A percentile compares a stretch with the other conserved stretches of the same genome.
These are phyloP conservation scores for Aspergillus sp. DNA, from an alignment of 2,329 filamentous ascomycete genomes.

Conservation along the genomic window DNA sequence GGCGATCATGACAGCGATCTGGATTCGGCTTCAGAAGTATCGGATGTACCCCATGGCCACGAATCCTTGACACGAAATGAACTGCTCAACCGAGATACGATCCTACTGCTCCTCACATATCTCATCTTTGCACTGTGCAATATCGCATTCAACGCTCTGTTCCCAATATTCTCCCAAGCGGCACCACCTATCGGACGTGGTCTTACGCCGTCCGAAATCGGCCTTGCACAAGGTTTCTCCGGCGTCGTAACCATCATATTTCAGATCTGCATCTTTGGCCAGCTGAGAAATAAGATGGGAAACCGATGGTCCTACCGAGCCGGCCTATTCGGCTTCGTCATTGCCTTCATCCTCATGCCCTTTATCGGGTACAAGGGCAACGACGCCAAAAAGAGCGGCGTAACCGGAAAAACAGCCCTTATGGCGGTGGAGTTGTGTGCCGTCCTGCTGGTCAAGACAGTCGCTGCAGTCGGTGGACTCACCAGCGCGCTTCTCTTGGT, in stretches of 20 bases:
- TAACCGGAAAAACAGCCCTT: conserved; percentile 68
- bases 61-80: conserved; percentile 59
- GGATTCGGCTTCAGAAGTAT: conserved; percentile 49
- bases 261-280: conserved; percentile 83
- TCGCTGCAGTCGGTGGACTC: conserved; percentile 85
- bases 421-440: conserved; percentile 80
- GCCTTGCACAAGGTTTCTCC: conserved; percentile 81
- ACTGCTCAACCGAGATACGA: conserved; percentile 77
- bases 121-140: conserved; percentile 93
- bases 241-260: conserved; percentile 86
- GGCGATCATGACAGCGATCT: conserved; percentile 49
- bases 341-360: conserved; percentile 86
- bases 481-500: conserved; percentile 88
- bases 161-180: conserved; percentile 87
- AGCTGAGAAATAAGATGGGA: conserved; percentile 75
- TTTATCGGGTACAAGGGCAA: conserved; percentile 80
- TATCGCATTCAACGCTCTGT: conserved; percentile 92
- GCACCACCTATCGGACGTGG: conserved; percentile 75
- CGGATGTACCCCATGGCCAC: conserved; percentile 44
- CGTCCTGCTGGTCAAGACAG: conserved; percentile 84
- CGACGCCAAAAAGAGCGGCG: conserved; percentile 54
- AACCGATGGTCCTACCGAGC: conserved; percentile 84
- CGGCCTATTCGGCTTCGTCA: conserved; percentile 76
- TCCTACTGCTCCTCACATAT: conserved; percentile 82
- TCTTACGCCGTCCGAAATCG: conserved; percentile 78